These are phyloP conservation scores for Ballota nigra DNA, from an alignment of 257 asterid species.

Conservation along the genomic window DNA sequence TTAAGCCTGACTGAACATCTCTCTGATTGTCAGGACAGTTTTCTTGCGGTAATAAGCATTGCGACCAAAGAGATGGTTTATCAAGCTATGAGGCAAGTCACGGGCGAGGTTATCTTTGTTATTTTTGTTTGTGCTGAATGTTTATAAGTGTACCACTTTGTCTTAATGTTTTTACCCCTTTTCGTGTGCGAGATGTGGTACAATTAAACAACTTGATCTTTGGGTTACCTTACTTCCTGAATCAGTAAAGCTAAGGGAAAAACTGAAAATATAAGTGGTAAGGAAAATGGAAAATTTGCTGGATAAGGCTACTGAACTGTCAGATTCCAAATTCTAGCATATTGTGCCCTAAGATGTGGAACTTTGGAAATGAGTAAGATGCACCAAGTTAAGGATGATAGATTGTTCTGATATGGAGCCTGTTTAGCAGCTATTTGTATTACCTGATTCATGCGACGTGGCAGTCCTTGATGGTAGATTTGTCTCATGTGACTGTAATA, in stretches of 20 bases:
- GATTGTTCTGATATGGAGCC: background rate
- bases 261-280: background rate
- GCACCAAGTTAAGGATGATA: background rate
- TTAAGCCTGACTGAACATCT: slow-evolving; percentile 29
- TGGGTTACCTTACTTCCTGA: background rate
- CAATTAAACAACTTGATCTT: background rate
- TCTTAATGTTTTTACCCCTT: background rate
- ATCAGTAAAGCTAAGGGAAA: background rate
- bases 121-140: slow-evolving; percentile 13
- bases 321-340: slow-evolving; percentile 5
- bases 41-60: slow-evolving; percentile 90
- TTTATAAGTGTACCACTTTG: background rate
- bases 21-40: slow-evolving; percentile 86
- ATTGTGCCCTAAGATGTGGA: background rate
- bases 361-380: background rate
- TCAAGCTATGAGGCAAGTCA: slow-evolving; percentile 94
- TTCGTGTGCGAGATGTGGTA: background rate
- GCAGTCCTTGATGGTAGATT: background rate
- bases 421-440: background rate
- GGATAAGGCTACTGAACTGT: background rate
- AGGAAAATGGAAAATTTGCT: background rate
- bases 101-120: slow-evolving; percentile 21
- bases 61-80: slow-evolving; percentile 61
- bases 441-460: slow-evolving; percentile 10
- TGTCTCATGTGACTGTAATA: background rate